Base-by-base conservation (phyloP, 148 eudicot genomes). In the Dianthus caryophyllus region DNA sequence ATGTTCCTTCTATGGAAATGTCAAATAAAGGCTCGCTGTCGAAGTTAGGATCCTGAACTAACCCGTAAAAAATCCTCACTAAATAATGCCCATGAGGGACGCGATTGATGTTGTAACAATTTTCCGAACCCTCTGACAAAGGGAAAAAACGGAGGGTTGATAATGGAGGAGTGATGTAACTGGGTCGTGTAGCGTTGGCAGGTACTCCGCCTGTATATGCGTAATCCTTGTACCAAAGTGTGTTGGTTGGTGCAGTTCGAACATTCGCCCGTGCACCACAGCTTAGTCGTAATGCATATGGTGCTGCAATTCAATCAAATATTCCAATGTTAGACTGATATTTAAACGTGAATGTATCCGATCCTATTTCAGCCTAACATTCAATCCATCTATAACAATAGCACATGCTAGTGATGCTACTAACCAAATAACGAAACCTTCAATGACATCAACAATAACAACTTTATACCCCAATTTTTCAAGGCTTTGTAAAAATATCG, bases 11-110 rank as follows among this genome's bases (percentile, higher is more conserved):
- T 29, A 95, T 44, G 25, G 99, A 95, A 26, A 95, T 75, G 52
- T 95, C 99, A 76, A 95, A 95, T 50, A 88, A 63, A 72, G 99
- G 99, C 64, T 95, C 99, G 49, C 75, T 85, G 77, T 88, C 92
- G 66, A 95, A 85, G 77, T 83, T 85, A 20, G 96, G 91, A 65
- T 90, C 99, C 15, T 49, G 60, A 24, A 88, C 80, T 75, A 88
- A 66, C 44, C 97, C 99, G 51, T 82, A 82, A 79, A 80, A 95
- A 58, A 95, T 78, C 69, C 99, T 80, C 9, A 95, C 86, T 5
- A 77, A 67, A 75, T 88, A 95, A 75, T 88, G 99, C 33, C 96
- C 99, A 47, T 70, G 71, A 0, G 96, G 97, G 15, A 90, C 91
- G 50, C 78, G 79, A 12, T 79, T 71, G 60, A 95, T 79, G 31